Evolutionary conservation across 164 flowering plant genomes (phyloP).

Genomic region (Kalanchoe fedtschenkoi): DNA sequence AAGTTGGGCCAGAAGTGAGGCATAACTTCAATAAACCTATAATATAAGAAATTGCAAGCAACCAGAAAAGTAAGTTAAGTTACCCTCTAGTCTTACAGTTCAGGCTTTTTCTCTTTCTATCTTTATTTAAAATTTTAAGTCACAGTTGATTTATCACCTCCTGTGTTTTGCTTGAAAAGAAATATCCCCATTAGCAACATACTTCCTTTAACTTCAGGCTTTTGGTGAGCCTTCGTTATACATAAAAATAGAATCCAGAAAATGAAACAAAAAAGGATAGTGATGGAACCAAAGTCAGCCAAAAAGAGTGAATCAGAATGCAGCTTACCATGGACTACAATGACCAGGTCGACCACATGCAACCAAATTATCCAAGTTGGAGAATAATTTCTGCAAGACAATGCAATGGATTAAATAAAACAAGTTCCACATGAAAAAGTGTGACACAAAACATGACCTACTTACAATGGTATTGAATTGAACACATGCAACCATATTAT

Average conservation of each 20-base stretch:
- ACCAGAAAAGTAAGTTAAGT: not conserved
- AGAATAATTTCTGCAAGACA: conserved; percentile 57
- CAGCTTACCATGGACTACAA: conserved; percentile 54
- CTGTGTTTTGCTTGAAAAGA: not conserved
- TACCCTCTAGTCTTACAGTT: not conserved
- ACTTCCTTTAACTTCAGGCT: not conserved
- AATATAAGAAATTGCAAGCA: not conserved
- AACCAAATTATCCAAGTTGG: conserved; percentile 59
- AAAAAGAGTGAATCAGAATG: not conserved
- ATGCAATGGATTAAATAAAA: not conserved
- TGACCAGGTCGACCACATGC: conserved; percentile 58
- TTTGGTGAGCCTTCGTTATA: not conserved
- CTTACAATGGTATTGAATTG: not conserved
- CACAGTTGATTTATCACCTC: not conserved
- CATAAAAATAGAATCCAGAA: not conserved
- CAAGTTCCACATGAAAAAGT: not conserved
- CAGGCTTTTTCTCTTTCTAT: not conserved
- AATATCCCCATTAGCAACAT: not conserved
- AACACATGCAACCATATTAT: conserved; percentile 44
- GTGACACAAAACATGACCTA: not conserved
- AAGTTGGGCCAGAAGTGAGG: not conserved
- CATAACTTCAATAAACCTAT: not conserved
- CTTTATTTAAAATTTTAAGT: not conserved
- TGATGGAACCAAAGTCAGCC: not conserved
- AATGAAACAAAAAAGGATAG: not conserved